These are phyloP conservation scores for Ogataea pilisensis DNA, from an alignment of 805 yeast genomes.

Conservation along the genomic window DNA sequence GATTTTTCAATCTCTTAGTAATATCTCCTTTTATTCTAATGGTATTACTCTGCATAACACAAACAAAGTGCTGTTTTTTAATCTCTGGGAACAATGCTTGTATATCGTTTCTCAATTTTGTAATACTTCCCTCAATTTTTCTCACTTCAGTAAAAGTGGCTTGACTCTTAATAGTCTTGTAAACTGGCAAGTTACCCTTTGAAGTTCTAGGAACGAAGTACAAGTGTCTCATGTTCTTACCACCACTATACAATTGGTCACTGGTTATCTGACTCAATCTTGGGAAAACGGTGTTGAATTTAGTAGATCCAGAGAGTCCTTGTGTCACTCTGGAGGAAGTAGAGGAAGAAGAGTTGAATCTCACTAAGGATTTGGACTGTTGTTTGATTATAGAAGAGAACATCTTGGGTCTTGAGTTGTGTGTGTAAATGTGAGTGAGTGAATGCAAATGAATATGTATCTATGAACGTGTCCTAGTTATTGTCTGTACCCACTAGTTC, in stretches of 20 bases:
- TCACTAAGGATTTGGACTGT: slow-evolving; percentile 5
- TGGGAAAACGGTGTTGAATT: slow-evolving; percentile 24
- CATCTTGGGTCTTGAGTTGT: neutral
- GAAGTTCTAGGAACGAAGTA: slow-evolving; percentile 48
- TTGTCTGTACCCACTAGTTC: too few relatives aligned
- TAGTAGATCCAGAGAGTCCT: too few relatives aligned
- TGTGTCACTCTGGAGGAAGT: too few relatives aligned
- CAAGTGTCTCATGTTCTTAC: slow-evolving; percentile 34
- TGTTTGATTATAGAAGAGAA: slow-evolving; percentile 2
- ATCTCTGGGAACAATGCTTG: slow-evolving; percentile 46
- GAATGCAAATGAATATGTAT: too few relatives aligned
- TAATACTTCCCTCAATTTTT: slow-evolving; percentile 63
- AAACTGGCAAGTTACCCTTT: slow-evolving; percentile 77
- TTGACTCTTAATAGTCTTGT: slow-evolving; percentile 61
- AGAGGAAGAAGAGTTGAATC: slow-evolving; percentile 16
- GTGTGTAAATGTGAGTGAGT: too few relatives aligned
- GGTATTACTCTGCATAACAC: slow-evolving; percentile 48
- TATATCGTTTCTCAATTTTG: slow-evolving; percentile 64
- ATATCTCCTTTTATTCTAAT: slow-evolving; percentile 51
- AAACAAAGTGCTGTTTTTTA: slow-evolving; percentile 38
- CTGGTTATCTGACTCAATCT: slow-evolving; percentile 19
- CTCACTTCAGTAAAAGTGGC: slow-evolving; percentile 68
- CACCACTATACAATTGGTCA: slow-evolving; percentile 23
- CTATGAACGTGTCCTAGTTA: too few relatives aligned
- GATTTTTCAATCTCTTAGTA: slow-evolving; percentile 31